phyloP scores from a whole-genome alignment of 441 rosid species.

The Breynia disticha region DNA sequence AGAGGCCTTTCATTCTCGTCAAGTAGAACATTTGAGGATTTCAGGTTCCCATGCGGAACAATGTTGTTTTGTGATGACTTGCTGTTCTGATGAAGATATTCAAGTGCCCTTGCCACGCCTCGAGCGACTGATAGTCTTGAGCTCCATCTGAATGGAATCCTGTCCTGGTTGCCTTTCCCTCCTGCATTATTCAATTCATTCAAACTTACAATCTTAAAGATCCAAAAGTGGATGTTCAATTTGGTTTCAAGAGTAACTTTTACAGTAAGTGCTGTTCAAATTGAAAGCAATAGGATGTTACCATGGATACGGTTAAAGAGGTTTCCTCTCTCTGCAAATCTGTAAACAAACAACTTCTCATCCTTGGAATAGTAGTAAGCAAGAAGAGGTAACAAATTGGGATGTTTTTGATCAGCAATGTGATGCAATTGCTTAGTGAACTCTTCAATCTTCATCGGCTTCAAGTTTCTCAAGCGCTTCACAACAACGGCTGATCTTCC shows the following conservation, averaged over 20 bases:
- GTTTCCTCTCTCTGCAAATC: slow-evolving; percentile 36
- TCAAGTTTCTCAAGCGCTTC: slow-evolving; percentile 34
- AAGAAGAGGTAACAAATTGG: slow-evolving; percentile 42
- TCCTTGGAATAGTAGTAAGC: slow-evolving; percentile 41
- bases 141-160: slow-evolving; percentile 41
- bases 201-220: too few species aligned
- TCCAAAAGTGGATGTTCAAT: too few species aligned
- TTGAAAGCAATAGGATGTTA: slow-evolving; percentile 1
- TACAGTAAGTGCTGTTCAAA: too few species aligned
- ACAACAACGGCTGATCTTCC: slow-evolving; percentile 29
- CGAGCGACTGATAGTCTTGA: slow-evolving; percentile 36
- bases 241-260: too few species aligned
- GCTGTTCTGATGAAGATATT: slow-evolving; percentile 36
- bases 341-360: slow-evolving; percentile 38
- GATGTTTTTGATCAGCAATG: slow-evolving; percentile 30
- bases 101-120: slow-evolving; percentile 39
- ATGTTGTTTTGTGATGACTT: slow-evolving; percentile 8
- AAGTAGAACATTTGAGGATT: slow-evolving; percentile 44
- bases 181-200: slow-evolving; percentile 17
- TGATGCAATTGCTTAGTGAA: slow-evolving; percentile 24
- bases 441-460: slow-evolving; percentile 34
- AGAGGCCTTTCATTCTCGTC: slow-evolving; percentile 26
- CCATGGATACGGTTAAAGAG: slow-evolving; percentile 44
- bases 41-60: slow-evolving; percentile 51
- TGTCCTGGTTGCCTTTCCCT: slow-evolving; percentile 24